Evolutionary conservation across 192 early-diverging fungal genomes (phyloP), one percentile per base, ranked within the genome.

Genomic region (Coemansia sp.): DNA sequence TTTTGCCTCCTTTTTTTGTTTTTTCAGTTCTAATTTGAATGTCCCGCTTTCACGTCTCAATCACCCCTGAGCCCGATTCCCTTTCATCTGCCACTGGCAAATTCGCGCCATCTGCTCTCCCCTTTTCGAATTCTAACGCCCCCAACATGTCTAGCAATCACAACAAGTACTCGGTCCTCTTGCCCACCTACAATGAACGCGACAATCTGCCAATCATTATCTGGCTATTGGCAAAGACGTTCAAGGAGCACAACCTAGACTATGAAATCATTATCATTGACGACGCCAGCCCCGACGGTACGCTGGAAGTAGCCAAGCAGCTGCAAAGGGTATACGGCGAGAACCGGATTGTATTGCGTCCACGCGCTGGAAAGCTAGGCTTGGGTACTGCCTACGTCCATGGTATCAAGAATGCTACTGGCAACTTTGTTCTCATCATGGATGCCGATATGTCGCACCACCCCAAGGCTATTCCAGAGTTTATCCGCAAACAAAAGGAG

Each of bases 361-460:
- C 97, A 64, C 91, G 97, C 66, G 89, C 96, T 5, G 97, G 97
- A 38, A 99, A 99, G 80, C 89, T 99, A 3, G 97, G 97, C 40
- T 80, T 99, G 43, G 96, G 95, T 27, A 97, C 97, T 3, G 97
- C 97, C 29, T 98, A 98, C 69, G 88, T 97, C 18, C 92, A 98
- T 75, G 97, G 96, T 40, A 92, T 97, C 29, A 88, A 97, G 79
- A 90, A 91, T 78, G 94, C 95, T 13, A 96, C 95, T 20, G 97
- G 97, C 43, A 93, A 97, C 83, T 97, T 91, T 88, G 87, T 97
- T 40, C 93, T 99, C 70, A 97, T 99, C 75, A 93, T 99, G 95
- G 97, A 99, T 73, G 96, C 97, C 24, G 97, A 99, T 75, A 96
- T 99, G 90, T 97, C 96, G 29, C 97, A 99, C 79, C 97, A 99